phyloP scores from a whole-genome alignment of 2,329 filamentous ascomycete species.

The Xylariaceae sp. region DNA sequence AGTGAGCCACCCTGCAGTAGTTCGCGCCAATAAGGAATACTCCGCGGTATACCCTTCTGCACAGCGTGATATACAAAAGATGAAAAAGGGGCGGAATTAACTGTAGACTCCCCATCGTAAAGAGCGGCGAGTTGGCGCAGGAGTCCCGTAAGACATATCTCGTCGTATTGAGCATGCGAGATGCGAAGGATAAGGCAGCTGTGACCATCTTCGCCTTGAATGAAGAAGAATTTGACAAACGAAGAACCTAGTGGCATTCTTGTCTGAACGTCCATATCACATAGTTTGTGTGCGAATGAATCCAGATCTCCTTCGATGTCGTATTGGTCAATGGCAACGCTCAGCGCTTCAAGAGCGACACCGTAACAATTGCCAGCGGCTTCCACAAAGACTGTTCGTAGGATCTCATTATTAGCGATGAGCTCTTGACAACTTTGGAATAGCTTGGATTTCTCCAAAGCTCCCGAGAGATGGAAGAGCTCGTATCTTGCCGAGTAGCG shows the following conservation, averaged over 20 bases:
- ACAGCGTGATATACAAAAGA: constrained; percentile 53
- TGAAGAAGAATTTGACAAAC: constrained; percentile 66
- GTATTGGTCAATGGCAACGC: constrained; percentile 58
- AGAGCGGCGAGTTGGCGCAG: constrained; percentile 65
- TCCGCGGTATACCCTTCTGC: constrained; percentile 51
- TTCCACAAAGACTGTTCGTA: constrained; percentile 70
- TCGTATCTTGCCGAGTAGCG: constrained; percentile 70
- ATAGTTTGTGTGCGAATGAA: constrained; percentile 59
- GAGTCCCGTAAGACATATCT: constrained; percentile 69
- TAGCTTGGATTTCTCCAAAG: constrained; percentile 56
- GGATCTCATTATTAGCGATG: constrained; percentile 66
- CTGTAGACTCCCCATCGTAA: constrained; percentile 46
- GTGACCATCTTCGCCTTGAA: constrained; percentile 47
- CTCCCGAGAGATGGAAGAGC: constrained; percentile 65
- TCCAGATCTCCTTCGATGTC: constrained; percentile 59
- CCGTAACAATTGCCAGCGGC: constrained; percentile 58
- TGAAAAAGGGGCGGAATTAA: constrained; percentile 52
- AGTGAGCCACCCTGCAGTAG: constrained; percentile 64
- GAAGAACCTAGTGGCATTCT: constrained; percentile 64
- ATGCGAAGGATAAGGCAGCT: constrained; percentile 64
- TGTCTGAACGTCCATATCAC: constrained; percentile 61
- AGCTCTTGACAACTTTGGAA: constrained; percentile 60
- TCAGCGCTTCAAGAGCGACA: constrained; percentile 63
- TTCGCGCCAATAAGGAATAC: constrained; percentile 66
- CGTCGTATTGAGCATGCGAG: constrained; percentile 74